Evolutionary conservation across 441 rosid genomes (phyloP), one percentile per base, ranked within the genome.

Genomic region (Syzygium syzygioides): DNA sequence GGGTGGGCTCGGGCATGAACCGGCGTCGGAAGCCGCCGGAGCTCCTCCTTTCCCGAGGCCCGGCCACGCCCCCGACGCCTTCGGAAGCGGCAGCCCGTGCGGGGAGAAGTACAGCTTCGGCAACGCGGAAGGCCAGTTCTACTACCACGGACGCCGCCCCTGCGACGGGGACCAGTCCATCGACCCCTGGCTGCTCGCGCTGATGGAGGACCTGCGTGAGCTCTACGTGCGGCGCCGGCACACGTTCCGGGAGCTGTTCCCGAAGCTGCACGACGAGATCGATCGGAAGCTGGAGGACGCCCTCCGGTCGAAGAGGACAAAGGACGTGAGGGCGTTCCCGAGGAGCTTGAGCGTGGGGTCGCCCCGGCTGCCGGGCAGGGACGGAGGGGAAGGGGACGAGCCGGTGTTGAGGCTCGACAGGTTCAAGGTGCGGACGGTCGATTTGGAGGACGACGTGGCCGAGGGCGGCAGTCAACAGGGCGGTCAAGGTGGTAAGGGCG

Each of bases 151-250:
- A 25, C n/a, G 11, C 52, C 9, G 3, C 17, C 83, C 83, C 8
- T 76, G 83, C 52, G 5, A 76, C 9, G n/a, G n/a, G 28, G 83
- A 76, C 52, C 52, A 6, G 26, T 7, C 37, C 66, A 85, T 85
- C 52, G 87, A 85, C n/a, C 87, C 87, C 1, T 54, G 87, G 87
- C 28, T 85, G 66, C 20, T 85, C 30, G 64, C 87, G 41, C 62
- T 85, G 87, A 37, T 85, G 66, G 66, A 85, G 87, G 59, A 55
- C 37, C 30, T 85, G 48, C 25, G 62, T 52, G 87, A 85, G 3
- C 87, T 85, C n/a, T 85, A 85, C 48, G 59, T 20, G 50, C 66
- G 32, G 66, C 45, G 64, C 19, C 41, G 66, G 66, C 64, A 55
- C 20, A 30, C 62, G 66, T 85, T 85, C n/a, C 57, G 0, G 30